Evolutionary conservation across 2,329 filamentous ascomycete genomes (phyloP), one percentile per base, ranked within the genome.

Genomic region (Cladobotryum protrusum): DNA sequence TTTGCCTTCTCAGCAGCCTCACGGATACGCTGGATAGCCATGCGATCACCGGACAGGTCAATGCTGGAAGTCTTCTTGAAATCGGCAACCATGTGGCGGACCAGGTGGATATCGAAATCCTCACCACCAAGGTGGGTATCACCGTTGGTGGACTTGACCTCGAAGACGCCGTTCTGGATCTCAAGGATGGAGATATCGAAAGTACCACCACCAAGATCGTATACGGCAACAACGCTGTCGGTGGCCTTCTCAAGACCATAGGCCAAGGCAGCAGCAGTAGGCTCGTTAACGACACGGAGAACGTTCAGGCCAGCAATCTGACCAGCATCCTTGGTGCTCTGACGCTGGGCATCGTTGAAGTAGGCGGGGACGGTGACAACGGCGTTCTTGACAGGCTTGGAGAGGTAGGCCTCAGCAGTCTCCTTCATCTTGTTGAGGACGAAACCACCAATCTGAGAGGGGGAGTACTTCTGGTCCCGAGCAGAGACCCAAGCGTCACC

Each of bases 391-490:
- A 95, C 76, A 54, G 83, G 82, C 79, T 90, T 95, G 74, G 87
- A 83, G 59, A 96, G 82, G 76, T 95, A 96, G 55, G 87, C 79
- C 78, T 96, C 91, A 58, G 92, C 92, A 47, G 92, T 97, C 81
- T 96, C 92, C 84, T 95, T 96, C 92, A 96, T 96, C 83, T 97
- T 96, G 72, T 90, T 86, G 63, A 97, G 82, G 59, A 96, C 81
- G 72, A 96, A 96, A 67, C 91, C 92, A 81, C 92, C 92, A 57
- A 97, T 89, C 74, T 97, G 92, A n/a, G 91, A 96, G 51, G 92
- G 92, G 59, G 91, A 96, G 80, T 96, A 96, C 73, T 91, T 95
- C 74, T 96, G 84, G 67, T 85, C 90, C 61, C 90, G 89, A 62
- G 91, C 88, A 72, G 91, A 83, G 57, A 97, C 87, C 92, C 92